phyloP scores from a whole-genome alignment of 2,329 filamentous ascomycete genomes.

The Xylariaceae sp. region DNA sequence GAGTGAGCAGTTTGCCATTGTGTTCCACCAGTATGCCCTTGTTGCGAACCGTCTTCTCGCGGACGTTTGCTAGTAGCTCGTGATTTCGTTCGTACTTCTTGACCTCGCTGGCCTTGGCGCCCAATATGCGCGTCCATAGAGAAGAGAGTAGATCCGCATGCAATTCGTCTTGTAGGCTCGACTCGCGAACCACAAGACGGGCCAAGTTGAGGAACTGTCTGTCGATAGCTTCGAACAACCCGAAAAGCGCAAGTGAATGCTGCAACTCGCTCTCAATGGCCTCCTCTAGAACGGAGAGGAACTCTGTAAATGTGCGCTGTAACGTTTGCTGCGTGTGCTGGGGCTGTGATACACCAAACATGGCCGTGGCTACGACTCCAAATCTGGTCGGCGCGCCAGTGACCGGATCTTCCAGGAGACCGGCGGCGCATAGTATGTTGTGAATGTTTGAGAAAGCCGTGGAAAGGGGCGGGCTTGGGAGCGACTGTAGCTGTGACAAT shows the following conservation, averaged over 20 bases:
- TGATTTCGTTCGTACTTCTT: constrained; percentile 91
- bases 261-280: constrained; percentile 79
- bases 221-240: constrained; percentile 88
- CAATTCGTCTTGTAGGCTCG: constrained; percentile 70
- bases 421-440: constrained; percentile 62
- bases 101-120: constrained; percentile 66
- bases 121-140: constrained; percentile 81
- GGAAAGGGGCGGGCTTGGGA: constrained; percentile 58
- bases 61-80: constrained; percentile 69
- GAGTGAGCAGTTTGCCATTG: constrained; percentile 72
- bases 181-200: constrained; percentile 77
- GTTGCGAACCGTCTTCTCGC: constrained; percentile 78
- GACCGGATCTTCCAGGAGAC: constrained; percentile 50
- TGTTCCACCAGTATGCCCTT: constrained; percentile 83
- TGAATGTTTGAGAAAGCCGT: constrained; percentile 80
- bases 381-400: constrained; percentile 59
- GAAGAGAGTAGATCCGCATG: constrained; percentile 77
- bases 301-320: constrained; percentile 82
- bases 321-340: constrained; percentile 77
- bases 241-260: constrained; percentile 74
- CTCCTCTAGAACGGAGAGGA: constrained; percentile 81
- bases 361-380: constrained; percentile 60
- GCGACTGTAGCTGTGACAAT: constrained; percentile 61
- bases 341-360: constrained; percentile 75
- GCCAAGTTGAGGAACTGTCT: constrained; percentile 84